Evolutionary conservation across 1,139 yeast genomes (phyloP), one percentile per base, ranked within the genome.

Genomic region (Pichia sp.): DNA sequence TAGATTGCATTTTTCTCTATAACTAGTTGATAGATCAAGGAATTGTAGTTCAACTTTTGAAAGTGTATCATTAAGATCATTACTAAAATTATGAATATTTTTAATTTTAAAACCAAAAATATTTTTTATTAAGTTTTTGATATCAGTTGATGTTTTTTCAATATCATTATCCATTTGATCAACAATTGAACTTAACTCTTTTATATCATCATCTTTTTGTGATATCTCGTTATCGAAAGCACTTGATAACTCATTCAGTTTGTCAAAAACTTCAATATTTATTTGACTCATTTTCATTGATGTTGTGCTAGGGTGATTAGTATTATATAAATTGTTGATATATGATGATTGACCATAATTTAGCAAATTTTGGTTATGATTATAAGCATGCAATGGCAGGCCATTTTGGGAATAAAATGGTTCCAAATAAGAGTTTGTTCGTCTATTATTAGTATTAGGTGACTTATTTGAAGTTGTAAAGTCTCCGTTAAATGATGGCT

Each of bases 171-270:
- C 63, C 58, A 67, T 60, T 46, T 67, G 65, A 27, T 52, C 44
- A 25, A 68, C 55, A 48, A 65, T 64, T 30, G 53, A 46, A 25
- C 52, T 55, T 45, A 67, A 49, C 48, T 68, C 71, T 42, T 58
- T 59, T 16, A 66, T 55, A 51, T 67, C 70, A 45, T 63, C 71
- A 42, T 80, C 82, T 57, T 79, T 77, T 53, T 80, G 77, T 33
- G 66, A 70, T 36, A 80, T 60, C 57, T 78, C 84, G 6, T 66
- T 60, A 55, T 81, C 85, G 61, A 78, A 84, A 0, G 80, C 74
- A 49, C 70, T 72, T 0, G 88, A 83, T 44, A 82, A 66, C 22
- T 75, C 80, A 45, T 75, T 79, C 53, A 84, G 64, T 38, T 73
- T 70, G 25, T 76, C 80, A 18, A 73, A 61, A 53, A 81, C 61